Evolutionary conservation across 1,139 yeast genomes (phyloP), one percentile per base, ranked within the genome.

Genomic region (Blastobotrys illinoisensis): DNA sequence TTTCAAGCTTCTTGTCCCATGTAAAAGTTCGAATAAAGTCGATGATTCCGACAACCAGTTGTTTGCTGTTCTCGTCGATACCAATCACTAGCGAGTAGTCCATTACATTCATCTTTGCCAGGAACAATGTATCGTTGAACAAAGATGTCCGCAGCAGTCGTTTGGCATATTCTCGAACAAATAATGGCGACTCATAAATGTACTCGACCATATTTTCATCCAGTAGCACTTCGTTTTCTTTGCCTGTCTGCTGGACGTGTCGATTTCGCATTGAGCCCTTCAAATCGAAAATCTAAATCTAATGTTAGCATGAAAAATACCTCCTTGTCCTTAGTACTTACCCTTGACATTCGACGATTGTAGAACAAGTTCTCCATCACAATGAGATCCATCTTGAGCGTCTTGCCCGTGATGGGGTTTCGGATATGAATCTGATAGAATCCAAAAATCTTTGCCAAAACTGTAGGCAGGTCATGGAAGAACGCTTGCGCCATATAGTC

Each of bases 151-250:
- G 74, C 54, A 95, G 71, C 48, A 90, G 71, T 63, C 86, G 85
- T 67, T 95, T 93, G 69, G 91, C 95, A 64, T 90, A 95, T 64
- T 93, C 98, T 55, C 93, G 79, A 11, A 95, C 97, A 75, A 90
- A 95, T 45, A 95, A 79, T 0, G 99, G 99, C 24, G 95, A 86
- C 69, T 95, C 99, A 65, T 89, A 93, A 57, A 95, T 93, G 68
- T 88, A 93, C 69, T 95, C 99, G 61, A 95, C 95, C 98, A 95
- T 93, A 66, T 95, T 95, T 65, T 93, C 99, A 71, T 95, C 99
- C 55, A 95, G 72, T 44, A 95, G 74, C 1, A 95, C 99, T 70
- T 95, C 98, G 66, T 95, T 90, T 60, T 87, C 97, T 64, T 83
- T 84, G 5, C 99, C 99, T 0, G 99, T 95, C 69, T 91, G 97